Percentiles rank a stretch among this genome's conserved stretches.
Conservation (phyloP, 768 basidiomycete species). For the Steccherinum ochraceum region DNA sequence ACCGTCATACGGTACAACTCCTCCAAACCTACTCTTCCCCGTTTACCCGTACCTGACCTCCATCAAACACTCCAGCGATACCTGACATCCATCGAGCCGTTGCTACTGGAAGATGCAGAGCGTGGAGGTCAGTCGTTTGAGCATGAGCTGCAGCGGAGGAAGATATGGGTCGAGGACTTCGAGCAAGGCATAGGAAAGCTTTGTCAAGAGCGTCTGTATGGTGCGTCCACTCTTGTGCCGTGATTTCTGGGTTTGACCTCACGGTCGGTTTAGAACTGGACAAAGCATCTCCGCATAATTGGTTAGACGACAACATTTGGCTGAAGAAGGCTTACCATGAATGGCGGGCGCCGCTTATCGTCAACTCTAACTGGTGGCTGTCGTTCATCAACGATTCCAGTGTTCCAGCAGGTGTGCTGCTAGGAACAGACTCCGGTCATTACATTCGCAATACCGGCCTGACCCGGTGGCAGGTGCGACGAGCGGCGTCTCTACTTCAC, state of each 20-base stretch:
- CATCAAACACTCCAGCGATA: constrained; percentile 72
- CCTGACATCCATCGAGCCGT: constrained; percentile 68
- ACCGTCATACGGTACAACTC: not conserved
- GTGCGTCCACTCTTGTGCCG: constrained; percentile 30
- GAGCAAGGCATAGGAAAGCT: constrained; percentile 58
- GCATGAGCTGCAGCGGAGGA: constrained; percentile 46
- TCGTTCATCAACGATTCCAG: constrained; percentile 69
- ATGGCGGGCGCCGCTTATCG: constrained; percentile 75
- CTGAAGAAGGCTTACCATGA: constrained; percentile 80
- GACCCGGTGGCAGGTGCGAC: constrained; percentile 78
- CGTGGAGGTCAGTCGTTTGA: constrained; percentile 47
- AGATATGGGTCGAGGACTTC: constrained; percentile 63
- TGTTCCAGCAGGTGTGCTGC: constrained; percentile 40
- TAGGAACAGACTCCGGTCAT: constrained; percentile 14
- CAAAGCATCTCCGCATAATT: constrained; percentile 78
- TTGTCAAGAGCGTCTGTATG: constrained; percentile 69
- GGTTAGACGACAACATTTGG: constrained; percentile 96
- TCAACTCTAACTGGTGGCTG: constrained; percentile 98
- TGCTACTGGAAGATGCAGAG: constrained; percentile 69
- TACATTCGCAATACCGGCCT: constrained; percentile 25
- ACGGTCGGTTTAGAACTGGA: constrained; percentile 45
- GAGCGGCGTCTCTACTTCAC: constrained; percentile 77
- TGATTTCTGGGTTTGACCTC: not conserved
- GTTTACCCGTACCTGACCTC: constrained; percentile 80
- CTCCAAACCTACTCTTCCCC: constrained; percentile 35